These are phyloP conservation scores for Alternaria metachromatica DNA, from an alignment of 2,329 filamentous ascomycete genomes.

Conservation along the genomic window DNA sequence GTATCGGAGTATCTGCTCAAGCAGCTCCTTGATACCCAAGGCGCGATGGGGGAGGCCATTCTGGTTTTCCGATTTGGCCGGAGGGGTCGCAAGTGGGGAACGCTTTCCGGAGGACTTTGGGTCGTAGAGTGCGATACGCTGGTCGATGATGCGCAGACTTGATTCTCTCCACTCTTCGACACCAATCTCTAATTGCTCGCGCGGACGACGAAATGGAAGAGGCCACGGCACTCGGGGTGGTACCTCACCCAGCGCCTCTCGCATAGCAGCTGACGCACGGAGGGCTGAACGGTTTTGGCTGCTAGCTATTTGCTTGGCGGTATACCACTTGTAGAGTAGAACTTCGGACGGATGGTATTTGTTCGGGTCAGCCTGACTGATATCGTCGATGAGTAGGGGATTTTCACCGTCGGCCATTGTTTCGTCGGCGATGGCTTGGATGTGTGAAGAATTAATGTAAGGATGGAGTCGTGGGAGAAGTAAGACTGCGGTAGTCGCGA, in stretches of 20 bases:
- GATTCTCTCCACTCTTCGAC: neutral
- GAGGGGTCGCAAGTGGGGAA: neutral
- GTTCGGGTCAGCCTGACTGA: neutral
- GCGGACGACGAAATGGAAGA: neutral
- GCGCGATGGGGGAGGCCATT: neutral
- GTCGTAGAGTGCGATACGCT: neutral
- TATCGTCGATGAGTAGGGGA: neutral
- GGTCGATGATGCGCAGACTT: neutral
- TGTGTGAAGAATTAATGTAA: neutral
- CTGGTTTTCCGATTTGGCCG: fast-evolving
- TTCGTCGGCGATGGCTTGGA: neutral
- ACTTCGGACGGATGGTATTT: neutral
- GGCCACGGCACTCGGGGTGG: neutral
- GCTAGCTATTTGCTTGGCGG: neutral
- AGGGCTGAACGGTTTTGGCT: neutral
- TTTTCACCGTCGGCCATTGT: neutral
- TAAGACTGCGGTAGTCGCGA: neutral
- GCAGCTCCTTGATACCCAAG: neutral
- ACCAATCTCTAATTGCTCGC: neutral
- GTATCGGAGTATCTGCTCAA: neutral
- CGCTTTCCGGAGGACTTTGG: neutral
- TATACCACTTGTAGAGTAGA: neutral
- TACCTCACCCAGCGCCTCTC: neutral
- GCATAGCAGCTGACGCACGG: neutral
- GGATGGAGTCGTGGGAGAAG: neutral